Evolutionary conservation across 108 stramenopile genomes (phyloP).

Genomic region (Skeletonema marinoi): DNA sequence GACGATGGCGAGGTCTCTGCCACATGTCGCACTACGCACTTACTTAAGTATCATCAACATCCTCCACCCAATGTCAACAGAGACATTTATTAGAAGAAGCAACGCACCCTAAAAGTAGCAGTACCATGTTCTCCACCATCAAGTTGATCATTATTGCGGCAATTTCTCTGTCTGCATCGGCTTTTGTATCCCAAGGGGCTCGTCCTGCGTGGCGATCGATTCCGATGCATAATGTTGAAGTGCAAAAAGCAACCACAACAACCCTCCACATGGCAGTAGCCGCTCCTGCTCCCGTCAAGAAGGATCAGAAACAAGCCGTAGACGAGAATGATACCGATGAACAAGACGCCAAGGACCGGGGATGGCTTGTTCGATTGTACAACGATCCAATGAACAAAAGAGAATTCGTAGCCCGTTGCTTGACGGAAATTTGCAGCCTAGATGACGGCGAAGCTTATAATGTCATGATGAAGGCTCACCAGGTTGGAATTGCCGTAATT

Average conservation of each 20-base stretch:
- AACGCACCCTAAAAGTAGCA: neutral
- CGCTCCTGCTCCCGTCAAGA: conserved; percentile 8
- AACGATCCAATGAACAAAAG: conserved; percentile 84
- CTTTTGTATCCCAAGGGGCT: neutral
- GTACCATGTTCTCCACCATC: neutral
- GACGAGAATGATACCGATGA: conserved; percentile 7
- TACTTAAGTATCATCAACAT: too few species aligned
- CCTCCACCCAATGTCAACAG: neutral
- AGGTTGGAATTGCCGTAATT: conserved; percentile 62
- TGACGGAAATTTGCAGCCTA: conserved; percentile 57
- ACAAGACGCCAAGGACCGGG: conserved; percentile 19
- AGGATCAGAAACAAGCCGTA: conserved; percentile 5
- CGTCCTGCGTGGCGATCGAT: neutral
- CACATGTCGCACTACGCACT: too few species aligned
- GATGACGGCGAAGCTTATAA: conserved; percentile 59
- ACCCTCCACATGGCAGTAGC: conserved; percentile 1
- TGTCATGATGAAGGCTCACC: conserved; percentile 82
- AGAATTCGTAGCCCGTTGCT: conserved; percentile 72
- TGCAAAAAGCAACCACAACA: neutral
- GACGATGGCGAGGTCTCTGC: too few species aligned
- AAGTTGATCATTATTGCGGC: neutral
- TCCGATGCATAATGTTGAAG: neutral
- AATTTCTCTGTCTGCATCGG: neutral
- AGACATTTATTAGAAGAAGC: neutral
- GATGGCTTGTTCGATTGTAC: conserved; percentile 70